A percentile compares a stretch with the other conserved stretches of the same genome.
Evolutionary conservation across 2,329 filamentous ascomycete genomes (phyloP).

Genomic region (Hymenotorrendiella dingleyae): DNA sequence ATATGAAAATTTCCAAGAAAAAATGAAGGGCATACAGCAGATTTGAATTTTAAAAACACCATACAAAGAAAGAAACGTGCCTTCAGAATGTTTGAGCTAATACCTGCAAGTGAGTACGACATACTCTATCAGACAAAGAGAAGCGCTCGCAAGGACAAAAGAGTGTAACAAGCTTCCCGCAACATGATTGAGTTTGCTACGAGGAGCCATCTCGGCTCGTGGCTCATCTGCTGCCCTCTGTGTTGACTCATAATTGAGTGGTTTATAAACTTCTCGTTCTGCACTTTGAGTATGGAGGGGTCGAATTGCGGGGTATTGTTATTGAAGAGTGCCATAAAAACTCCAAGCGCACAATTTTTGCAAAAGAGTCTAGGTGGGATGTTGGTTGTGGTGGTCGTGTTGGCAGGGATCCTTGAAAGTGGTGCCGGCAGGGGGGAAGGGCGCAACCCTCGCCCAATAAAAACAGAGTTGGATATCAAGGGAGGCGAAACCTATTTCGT

Average conservation of each 20-base stretch:
- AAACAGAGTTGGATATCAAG: slow-evolving; percentile 7
- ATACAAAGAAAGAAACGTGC: slow-evolving; percentile 6
- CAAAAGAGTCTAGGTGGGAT: neutral
- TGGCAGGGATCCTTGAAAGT: neutral
- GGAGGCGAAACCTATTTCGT: slow-evolving; percentile 13
- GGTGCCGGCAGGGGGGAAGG: slow-evolving; percentile 11
- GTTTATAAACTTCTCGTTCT: neutral
- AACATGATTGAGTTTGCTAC: slow-evolving; percentile 7
- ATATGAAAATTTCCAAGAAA: slow-evolving; percentile 1
- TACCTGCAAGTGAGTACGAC: neutral
- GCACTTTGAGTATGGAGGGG: slow-evolving; percentile 5
- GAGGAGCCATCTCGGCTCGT: slow-evolving; percentile 3
- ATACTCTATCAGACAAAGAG: slow-evolving; percentile 6
- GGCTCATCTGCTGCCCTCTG: too few relatives aligned
- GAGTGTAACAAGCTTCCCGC: neutral
- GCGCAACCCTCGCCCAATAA: slow-evolving; percentile 1
- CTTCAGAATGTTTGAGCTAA: slow-evolving; percentile 4
- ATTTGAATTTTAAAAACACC: neutral
- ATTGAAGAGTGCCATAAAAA: slow-evolving; percentile 4
- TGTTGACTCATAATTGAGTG: too few relatives aligned
- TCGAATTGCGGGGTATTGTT: slow-evolving; percentile 5
- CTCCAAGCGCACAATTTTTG: slow-evolving; percentile 3
- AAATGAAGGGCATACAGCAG: neutral
- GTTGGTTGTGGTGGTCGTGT: neutral
- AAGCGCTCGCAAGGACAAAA: neutral